These are phyloP conservation scores for Mucor circinelloides DNA, from an alignment of 371 early-diverging fungal species.

Conservation along the genomic window DNA sequence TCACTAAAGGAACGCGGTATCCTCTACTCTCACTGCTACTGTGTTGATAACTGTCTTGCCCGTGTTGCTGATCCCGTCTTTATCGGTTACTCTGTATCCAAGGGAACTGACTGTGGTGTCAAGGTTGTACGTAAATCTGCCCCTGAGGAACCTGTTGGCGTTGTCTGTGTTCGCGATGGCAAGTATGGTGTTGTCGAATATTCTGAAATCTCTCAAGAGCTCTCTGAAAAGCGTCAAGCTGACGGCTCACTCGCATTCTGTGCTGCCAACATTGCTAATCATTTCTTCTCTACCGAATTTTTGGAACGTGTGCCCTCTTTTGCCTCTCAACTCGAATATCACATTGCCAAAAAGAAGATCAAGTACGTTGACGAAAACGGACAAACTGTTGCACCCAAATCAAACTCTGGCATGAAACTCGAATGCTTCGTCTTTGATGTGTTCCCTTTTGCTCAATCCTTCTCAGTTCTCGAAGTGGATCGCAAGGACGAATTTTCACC, in stretches of 20 bases:
- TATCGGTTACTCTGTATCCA: conserved; percentile 71
- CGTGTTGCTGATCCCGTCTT: conserved; percentile 95
- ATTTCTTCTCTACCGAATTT: conserved; percentile 93
- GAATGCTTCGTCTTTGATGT: conserved; percentile 98
- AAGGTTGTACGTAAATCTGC: conserved; percentile 87
- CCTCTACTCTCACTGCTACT: conserved; percentile 85
- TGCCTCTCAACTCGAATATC: conserved; percentile 86
- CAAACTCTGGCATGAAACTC: conserved; percentile 86
- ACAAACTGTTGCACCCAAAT: conserved; percentile 66
- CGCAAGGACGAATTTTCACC: conserved; percentile 96
- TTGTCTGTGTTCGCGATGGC: conserved; percentile 85
- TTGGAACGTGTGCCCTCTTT: conserved; percentile 79
- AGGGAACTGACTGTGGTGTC: conserved; percentile 87
- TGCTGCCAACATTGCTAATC: conserved; percentile 98
- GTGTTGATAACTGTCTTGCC: conserved; percentile 94
- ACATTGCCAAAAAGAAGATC: conserved; percentile 97
- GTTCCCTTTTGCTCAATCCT: conserved; percentile 82
- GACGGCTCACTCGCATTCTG: conserved; percentile 76
- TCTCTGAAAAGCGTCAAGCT: conserved; percentile 66
- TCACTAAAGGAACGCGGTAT: conserved; percentile 61
- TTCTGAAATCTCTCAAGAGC: conserved; percentile 83
- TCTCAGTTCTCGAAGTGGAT: conserved; percentile 92
- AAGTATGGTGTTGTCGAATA: conserved; percentile 93
- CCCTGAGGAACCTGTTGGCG: conserved; percentile 94
- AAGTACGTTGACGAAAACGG: conserved; percentile 84